These are phyloP conservation scores for Circinella minor DNA, from an alignment of 371 early-diverging fungal species.

Conservation along the genomic window DNA sequence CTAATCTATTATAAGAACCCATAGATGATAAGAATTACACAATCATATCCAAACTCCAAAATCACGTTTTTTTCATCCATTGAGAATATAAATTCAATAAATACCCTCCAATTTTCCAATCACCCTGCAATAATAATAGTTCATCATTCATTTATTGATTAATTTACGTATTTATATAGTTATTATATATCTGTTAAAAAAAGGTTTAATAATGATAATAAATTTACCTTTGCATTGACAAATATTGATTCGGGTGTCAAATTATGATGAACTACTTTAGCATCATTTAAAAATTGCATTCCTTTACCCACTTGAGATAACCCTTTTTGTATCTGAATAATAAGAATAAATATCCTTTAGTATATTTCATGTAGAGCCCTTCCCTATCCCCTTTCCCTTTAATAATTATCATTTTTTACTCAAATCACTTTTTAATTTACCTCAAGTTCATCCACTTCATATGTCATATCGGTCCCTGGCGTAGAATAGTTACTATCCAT, in stretches of 20 bases:
- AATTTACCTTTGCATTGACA: constrained; percentile 70
- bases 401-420: background rate
- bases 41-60: too few relatives aligned
- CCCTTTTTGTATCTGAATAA: constrained; percentile 78
- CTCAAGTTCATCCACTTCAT: constrained; percentile 81
- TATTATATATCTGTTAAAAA: too few relatives aligned
- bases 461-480: constrained; percentile 39
- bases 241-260: constrained; percentile 78
- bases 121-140: constrained; percentile 56
- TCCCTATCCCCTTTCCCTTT: background rate
- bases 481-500: constrained; percentile 54
- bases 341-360: background rate
- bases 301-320: constrained; percentile 81
- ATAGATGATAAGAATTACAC: too few relatives aligned
- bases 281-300: constrained; percentile 75
- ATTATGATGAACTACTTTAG: constrained; percentile 79
- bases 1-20: constrained; percentile 50
- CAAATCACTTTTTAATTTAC: constrained; percentile 22
- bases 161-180: too few relatives aligned
- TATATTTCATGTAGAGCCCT: background rate
- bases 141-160: too few relatives aligned
- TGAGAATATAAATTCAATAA: too few relatives aligned
- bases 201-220: too few relatives aligned
- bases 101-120: constrained; percentile 91
- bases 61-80: too few relatives aligned